phyloP scores from a whole-genome alignment of 306 rosid genomes.

The Vigna reflexopilosa region DNA sequence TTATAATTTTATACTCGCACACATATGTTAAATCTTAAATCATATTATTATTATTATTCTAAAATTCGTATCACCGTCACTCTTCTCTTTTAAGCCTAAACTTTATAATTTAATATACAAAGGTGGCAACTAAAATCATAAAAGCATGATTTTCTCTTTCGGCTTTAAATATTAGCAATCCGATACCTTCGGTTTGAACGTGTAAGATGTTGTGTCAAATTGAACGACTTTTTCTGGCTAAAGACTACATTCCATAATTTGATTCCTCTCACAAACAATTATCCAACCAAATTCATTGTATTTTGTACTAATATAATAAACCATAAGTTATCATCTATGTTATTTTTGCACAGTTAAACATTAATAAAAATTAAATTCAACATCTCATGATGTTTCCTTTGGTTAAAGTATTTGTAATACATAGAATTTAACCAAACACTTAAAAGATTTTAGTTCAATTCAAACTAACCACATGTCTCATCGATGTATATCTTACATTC shows the following conservation, averaged over 20 bases:
- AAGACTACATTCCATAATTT: constrained; percentile 21
- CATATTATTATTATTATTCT: neutral
- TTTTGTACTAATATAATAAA: neutral
- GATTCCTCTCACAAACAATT: constrained; percentile 20
- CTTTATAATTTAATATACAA: constrained; percentile 36
- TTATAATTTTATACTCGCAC: neutral
- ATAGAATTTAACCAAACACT: no score
- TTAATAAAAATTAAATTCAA: no score
- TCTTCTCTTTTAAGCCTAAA: constrained; percentile 39
- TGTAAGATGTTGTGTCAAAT: neutral
- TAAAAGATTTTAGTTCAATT: no score
- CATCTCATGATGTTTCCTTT: no score
- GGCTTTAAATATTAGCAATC: constrained; percentile 28
- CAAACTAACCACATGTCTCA: no score
- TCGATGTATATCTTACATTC: no score
- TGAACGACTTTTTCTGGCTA: neutral
- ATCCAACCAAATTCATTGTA: constrained; percentile 12
- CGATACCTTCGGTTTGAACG: constrained; percentile 24
- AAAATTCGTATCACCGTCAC: neutral
- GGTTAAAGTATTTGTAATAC: no score
- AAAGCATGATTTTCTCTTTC: constrained; percentile 37
- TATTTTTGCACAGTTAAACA: no score
- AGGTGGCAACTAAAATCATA: constrained; percentile 37
- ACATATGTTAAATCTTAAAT: neutral
- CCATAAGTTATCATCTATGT: no score